Evolutionary conservation across 306 rosid species (phyloP), one percentile per base, ranked within the genome.

Genomic region (Crataegus laevigata): DNA sequence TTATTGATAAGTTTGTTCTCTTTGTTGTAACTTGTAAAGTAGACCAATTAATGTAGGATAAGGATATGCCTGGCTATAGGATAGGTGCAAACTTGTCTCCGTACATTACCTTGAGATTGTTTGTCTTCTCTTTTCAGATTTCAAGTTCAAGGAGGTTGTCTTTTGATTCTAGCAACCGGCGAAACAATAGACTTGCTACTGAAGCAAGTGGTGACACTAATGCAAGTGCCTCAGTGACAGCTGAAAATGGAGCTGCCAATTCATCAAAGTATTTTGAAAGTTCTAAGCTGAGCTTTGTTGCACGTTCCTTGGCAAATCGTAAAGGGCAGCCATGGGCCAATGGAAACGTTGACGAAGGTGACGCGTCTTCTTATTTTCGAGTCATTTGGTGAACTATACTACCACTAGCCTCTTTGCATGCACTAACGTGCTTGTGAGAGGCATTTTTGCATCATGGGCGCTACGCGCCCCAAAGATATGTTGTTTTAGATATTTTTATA

Each of bases 81-180:
- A 51, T 25, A 29, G 30, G 45, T 45, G 22, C 13, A 66, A 66
- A 25, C 24, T 43, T 15, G 34, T 62, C 45, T 19, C 14, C 18
- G 45, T 64, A 18, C 34, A 55, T 11, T 7, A 32, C n/a, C 38
- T 17, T 30, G 42, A 8, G 28, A 51, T 65, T 2, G 28, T 30
- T 19, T 55, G 26, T 26, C 62, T 47, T 51, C 64, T 64, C 58
- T 66, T 73, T 76, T 67, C 86, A 88, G 91, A 91, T 94, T 81
- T 94, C 98, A 72, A 96, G 30, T 29, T 29, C 30, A 29, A 29
- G 98, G 74, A 90, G 96, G 77, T 86, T 90, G 81, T 91, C 92
- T 80, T 86, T 93, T 80, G 98, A 94, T 88, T 91, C 98, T 82
- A 96, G 91, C 72, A 93, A 88, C 62, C 90, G 98, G 74, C 89